Base-by-base conservation (phyloP, 2,329 filamentous ascomycete species). In the Amylocarpus encephaloides region DNA sequence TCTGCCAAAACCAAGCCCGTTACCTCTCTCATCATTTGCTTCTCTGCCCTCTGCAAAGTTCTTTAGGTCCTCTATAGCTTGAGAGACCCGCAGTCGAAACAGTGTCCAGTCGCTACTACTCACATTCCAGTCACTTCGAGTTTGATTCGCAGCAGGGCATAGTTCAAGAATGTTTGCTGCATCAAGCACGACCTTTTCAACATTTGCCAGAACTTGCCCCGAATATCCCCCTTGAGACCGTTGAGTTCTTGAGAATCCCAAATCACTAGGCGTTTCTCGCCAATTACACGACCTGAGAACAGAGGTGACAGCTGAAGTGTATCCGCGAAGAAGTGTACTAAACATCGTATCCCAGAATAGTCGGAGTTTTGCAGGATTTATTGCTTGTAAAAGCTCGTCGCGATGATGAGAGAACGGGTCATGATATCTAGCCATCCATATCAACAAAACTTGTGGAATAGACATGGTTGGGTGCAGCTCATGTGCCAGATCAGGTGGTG, bases 301-400 rank as follows among this genome's bases (percentile, higher is more conserved):
- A 42, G 77, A 71, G n/a, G 85, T 74, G 1, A 85, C 83, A 38
- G 80, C 80, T 12, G 67, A 60, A 39, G 95, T 78, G 51, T 85
- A 83, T 38, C 91, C 92, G 42, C 90, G 85, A 22, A 95, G 73
- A 18, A 91, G 73, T 12, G 82, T 75, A 49, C 80, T 80, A 59
- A 85, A 86, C n/a, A 95, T 73, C 1, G 82, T 82, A 63, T 91
- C 87, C 92, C 92, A 97, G 69, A 89, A 97, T 33, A 86, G 73
- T 22, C 76, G 73, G 62, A 93, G 87, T 39, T 82, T 81, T 1
- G 88, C 85, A 18, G 90, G 88, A 52, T 86, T 86, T 1, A 76
- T 75, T 59, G 82, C 70, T 26, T 75, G 74, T 54, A 79, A 71
- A 19, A 96, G 76, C 3, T 82, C 74, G 34, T 80, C 73, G 19